A percentile compares a stretch with the other conserved stretches of the same genome.
Conservation (phyloP, 768 basidiomycete species). For the Tulasnella sp. region DNA sequence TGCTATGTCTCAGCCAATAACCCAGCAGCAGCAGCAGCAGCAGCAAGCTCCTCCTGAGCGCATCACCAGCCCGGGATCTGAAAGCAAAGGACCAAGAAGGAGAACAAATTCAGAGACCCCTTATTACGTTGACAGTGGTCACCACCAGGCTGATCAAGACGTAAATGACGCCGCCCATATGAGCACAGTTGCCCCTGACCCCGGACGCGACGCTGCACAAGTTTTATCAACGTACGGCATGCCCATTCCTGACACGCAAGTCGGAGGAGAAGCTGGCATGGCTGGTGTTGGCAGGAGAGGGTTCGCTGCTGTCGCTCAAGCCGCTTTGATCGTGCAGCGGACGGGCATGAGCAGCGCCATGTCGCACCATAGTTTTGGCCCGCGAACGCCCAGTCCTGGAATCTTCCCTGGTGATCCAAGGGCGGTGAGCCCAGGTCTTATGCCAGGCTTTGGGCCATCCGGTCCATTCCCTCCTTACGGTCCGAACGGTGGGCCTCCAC, state of each 20-base stretch:
- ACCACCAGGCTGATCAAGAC: conserved; percentile 33
- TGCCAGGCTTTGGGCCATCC: background rate
- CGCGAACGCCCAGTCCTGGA: conserved; percentile 30
- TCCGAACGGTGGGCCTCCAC: background rate
- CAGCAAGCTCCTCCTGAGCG: background rate
- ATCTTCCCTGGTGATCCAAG: conserved; percentile 37
- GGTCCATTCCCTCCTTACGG: background rate
- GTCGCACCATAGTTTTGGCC: conserved; percentile 15
- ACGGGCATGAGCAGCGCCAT: background rate
- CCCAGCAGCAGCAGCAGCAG: background rate
- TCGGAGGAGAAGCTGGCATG: conserved; percentile 33
- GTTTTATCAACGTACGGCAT: conserved; percentile 7
- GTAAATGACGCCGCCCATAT: conserved; percentile 20
- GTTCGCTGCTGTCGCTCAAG: conserved; percentile 32
- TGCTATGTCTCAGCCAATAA: background rate
- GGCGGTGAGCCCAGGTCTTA: conserved; percentile 27
- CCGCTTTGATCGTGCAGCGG: conserved; percentile 21
- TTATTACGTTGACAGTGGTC: conserved; percentile 46
- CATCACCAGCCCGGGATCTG: conserved; percentile 22
- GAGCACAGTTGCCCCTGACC: conserved; percentile 23
- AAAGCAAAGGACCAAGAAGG: conserved; percentile 35
- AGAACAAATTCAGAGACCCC: conserved; percentile 38
- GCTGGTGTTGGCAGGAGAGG: conserved; percentile 36
- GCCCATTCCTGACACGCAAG: conserved; percentile 23
- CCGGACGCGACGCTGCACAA: background rate